Evolutionary conservation across 306 rosid genomes (phyloP).

Genomic region (Cucurbita pepo): DNA sequence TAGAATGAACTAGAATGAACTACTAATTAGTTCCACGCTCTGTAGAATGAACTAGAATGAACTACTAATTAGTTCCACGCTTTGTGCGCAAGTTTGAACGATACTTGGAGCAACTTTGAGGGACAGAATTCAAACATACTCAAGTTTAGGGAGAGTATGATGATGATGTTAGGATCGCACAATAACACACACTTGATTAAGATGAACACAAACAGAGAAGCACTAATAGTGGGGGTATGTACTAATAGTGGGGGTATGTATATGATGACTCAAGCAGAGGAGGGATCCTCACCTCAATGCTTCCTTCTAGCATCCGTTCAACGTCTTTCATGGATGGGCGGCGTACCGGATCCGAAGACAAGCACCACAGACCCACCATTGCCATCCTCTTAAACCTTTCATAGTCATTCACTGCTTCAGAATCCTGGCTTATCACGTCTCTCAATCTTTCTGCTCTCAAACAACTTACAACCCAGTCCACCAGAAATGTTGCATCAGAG

Average conservation of each 20-base stretch:
- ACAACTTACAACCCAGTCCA: slow-evolving; percentile 12
- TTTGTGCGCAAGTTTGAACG: too few species aligned
- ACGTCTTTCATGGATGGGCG: slow-evolving; percentile 23
- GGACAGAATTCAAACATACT: too few species aligned
- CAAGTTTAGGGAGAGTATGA: too few species aligned
- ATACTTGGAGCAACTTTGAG: too few species aligned
- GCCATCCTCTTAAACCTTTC: slow-evolving; percentile 3
- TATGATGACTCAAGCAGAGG: not conserved
- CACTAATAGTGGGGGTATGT: too few species aligned
- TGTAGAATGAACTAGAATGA: too few species aligned
- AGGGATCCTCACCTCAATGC: slow-evolving; percentile 11
- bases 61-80: too few species aligned
- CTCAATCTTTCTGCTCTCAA: not conserved
- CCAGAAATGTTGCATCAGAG: slow-evolving; percentile 6
- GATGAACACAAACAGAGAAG: too few species aligned
- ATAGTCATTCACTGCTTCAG: not conserved
- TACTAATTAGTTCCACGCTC: too few species aligned
- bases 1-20: too few species aligned
- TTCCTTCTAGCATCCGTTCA: slow-evolving; percentile 25
- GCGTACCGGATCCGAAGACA: slow-evolving; percentile 6
- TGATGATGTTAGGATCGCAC: not conserved
- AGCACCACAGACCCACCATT: slow-evolving; percentile 22
- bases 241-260: too few species aligned
- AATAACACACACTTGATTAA: too few species aligned
- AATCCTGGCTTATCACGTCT: not conserved